Conservation (phyloP, 2,329 filamentous ascomycete genomes). For the Ophidiomyces ophidiicola region DNA sequence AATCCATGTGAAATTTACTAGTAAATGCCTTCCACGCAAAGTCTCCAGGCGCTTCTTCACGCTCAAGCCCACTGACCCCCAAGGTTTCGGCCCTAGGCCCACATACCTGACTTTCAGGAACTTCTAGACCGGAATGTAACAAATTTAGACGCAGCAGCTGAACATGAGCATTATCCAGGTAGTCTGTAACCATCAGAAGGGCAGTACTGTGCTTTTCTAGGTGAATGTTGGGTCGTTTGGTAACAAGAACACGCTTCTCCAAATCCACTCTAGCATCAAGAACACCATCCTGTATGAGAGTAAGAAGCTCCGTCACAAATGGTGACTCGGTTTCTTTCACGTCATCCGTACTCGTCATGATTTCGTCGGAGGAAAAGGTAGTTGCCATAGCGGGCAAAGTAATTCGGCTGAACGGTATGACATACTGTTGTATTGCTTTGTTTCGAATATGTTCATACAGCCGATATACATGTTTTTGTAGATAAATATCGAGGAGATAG, state of each 20-base stretch:
- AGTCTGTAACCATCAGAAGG: constrained; percentile 55
- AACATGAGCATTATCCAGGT: constrained; percentile 62
- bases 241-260: constrained; percentile 67
- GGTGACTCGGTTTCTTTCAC: constrained; percentile 18
- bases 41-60: constrained; percentile 52
- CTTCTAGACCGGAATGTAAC: constrained; percentile 60
- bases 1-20: no score
- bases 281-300: constrained; percentile 60
- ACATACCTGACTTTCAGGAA: constrained; percentile 32
- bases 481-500: constrained; percentile 79
- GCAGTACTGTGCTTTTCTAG: constrained; percentile 57
- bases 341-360: constrained; percentile 44
- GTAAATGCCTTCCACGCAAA: no score
- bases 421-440: constrained; percentile 90
- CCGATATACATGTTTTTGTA: constrained; percentile 58
- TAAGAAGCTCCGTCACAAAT: constrained; percentile 52
- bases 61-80: constrained; percentile 30
- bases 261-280: constrained; percentile 74
- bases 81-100: not conserved
- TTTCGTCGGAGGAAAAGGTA: constrained; percentile 56
- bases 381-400: constrained; percentile 65
- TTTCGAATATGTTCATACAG: constrained; percentile 67
- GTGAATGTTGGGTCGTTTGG: constrained; percentile 54
- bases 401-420: constrained; percentile 78
- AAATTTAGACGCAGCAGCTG: constrained; percentile 69